phyloP scores from a whole-genome alignment of 257 asterid species.

The Solanum pimpinellifolium region DNA sequence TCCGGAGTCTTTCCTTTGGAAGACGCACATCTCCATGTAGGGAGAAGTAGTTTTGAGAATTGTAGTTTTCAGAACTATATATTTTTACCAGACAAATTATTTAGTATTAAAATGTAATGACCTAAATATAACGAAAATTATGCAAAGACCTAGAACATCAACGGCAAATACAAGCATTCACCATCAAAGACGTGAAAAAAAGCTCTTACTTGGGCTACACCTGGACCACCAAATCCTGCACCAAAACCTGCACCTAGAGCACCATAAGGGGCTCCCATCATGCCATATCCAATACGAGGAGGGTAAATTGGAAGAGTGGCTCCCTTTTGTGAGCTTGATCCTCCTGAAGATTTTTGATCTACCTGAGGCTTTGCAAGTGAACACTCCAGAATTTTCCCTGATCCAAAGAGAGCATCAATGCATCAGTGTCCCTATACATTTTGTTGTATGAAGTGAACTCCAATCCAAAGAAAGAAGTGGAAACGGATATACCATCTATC shows the following conservation, averaged over 20 bases:
- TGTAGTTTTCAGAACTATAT: not conserved
- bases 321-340: constrained; percentile 44
- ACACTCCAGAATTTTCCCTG: constrained; percentile 91
- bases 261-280: constrained; percentile 78
- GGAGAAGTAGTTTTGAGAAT: not conserved
- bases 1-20: not conserved
- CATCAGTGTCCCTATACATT: constrained; percentile 1
- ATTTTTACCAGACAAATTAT: not conserved
- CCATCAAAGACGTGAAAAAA: constrained; percentile 1
- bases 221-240: constrained; percentile 50
- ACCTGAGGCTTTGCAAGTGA: constrained; percentile 97
- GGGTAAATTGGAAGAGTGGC: constrained; percentile 59
- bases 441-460: not conserved
- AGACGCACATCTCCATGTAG: not conserved
- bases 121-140: not conserved
- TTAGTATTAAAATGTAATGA: not conserved
- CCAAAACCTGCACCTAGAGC: constrained; percentile 60
- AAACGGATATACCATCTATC: constrained; percentile 46
- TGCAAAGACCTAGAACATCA: not conserved
- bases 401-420: constrained; percentile 6
- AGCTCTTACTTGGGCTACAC: constrained; percentile 62
- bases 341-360: constrained; percentile 62
- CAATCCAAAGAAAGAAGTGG: not conserved
- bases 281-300: constrained; percentile 70
- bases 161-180: not conserved